A percentile compares a stretch with the other conserved stretches of the same genome.
These are phyloP conservation scores for Shiraia sp. DNA, from an alignment of 2,329 filamentous ascomycete genomes.

Conservation along the genomic window DNA sequence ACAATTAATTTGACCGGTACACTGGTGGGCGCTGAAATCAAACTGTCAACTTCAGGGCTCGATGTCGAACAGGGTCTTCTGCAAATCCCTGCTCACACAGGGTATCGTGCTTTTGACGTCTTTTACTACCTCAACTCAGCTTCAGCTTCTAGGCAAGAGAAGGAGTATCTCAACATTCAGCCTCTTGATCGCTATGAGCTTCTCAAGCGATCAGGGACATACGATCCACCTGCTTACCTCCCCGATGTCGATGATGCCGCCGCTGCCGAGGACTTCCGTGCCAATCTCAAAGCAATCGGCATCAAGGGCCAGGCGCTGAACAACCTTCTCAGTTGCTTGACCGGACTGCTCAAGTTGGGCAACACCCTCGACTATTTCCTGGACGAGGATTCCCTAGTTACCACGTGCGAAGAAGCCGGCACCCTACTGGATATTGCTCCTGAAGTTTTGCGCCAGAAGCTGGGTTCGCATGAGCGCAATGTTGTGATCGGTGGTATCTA, in stretches of 20 bases:
- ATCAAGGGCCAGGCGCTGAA: constrained; percentile 86
- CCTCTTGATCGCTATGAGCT: constrained; percentile 76
- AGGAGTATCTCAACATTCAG: constrained; percentile 84
- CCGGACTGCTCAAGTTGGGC: constrained; percentile 86
- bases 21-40: constrained; percentile 73
- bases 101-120: constrained; percentile 92
- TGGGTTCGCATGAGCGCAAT: constrained; percentile 81
- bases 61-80: constrained; percentile 81
- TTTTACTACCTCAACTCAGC: constrained; percentile 96
- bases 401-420: constrained; percentile 87
- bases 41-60: constrained; percentile 84
- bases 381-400: constrained; percentile 81
- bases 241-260: constrained; percentile 92
- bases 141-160: constrained; percentile 84
- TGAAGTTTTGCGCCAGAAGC: constrained; percentile 76
- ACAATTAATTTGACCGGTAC: constrained; percentile 81
- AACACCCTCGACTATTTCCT: constrained; percentile 84
- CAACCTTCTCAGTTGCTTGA: constrained; percentile 81
- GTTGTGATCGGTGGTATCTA: constrained; percentile 85
- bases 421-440: constrained; percentile 85
- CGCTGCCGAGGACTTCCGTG: constrained; percentile 88
- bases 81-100: constrained; percentile 75
- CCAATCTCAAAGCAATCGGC: constrained; percentile 85
- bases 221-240: constrained; percentile 82
- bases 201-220: constrained; percentile 81